Evolutionary conservation across 2,329 filamentous ascomycete species (phyloP).

Genomic region (Teratosphaeria viscida): DNA sequence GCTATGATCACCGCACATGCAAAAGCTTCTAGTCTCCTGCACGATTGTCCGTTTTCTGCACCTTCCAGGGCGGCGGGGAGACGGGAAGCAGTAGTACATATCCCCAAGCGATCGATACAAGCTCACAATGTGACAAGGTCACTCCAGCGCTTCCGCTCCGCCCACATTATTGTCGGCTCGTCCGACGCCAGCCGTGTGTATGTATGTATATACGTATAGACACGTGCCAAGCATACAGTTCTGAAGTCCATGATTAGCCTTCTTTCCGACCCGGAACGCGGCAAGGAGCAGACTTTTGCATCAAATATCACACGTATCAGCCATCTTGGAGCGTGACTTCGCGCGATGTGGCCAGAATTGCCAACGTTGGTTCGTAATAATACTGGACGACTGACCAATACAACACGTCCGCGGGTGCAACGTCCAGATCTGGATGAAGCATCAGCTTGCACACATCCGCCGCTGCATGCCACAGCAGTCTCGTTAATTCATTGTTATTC

Average conservation of each 20-base stretch:
- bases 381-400: background rate
- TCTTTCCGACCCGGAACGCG: background rate
- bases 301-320: too few species aligned
- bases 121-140: background rate
- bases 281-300: background rate
- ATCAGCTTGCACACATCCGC: background rate
- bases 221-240: background rate
- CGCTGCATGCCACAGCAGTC: too few species aligned
- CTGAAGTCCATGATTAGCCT: too few species aligned
- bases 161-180: background rate
- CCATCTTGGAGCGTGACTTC: too few species aligned
- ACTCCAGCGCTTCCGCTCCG: background rate
- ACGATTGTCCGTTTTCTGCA: background rate
- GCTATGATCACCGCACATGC: background rate
- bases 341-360: too few species aligned
- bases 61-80: background rate
- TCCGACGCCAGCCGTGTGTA: background rate
- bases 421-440: background rate
- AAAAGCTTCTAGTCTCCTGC: background rate
- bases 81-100: too few species aligned
- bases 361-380: background rate
- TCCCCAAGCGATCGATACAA: too few species aligned
- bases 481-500: background rate
- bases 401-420: background rate
- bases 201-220: background rate